Evolutionary conservation across 192 early-diverging fungal genomes (phyloP).

Genomic region (Backusella circina): DNA sequence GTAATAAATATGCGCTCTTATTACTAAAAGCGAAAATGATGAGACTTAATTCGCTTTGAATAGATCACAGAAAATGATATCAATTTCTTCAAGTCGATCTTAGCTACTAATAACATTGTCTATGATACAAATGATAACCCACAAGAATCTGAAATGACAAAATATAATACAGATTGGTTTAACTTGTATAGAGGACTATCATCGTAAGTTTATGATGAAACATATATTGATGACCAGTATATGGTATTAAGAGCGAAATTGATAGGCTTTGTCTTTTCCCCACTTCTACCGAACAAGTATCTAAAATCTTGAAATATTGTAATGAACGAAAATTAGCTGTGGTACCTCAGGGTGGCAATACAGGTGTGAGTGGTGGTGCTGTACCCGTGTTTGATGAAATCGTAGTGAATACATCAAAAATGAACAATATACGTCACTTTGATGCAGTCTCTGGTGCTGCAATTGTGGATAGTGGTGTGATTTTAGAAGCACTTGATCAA

Average conservation of each 20-base stretch:
- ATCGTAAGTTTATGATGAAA: constrained; percentile 8
- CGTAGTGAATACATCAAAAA: constrained; percentile 70
- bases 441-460: constrained; percentile 74
- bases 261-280: constrained; percentile 75
- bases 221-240: background rate
- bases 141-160: constrained; percentile 29
- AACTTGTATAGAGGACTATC: constrained; percentile 83
- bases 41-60: background rate
- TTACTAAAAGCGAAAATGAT: constrained; percentile 5
- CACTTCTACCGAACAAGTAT: constrained; percentile 76
- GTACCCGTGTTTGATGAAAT: constrained; percentile 96
- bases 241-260: background rate
- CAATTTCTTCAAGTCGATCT: constrained; percentile 47
- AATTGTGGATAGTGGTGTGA: constrained; percentile 83
- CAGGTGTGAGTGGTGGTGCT: constrained; percentile 89
- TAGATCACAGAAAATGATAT: constrained; percentile 51
- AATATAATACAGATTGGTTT: constrained; percentile 88
- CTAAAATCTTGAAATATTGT: constrained; percentile 81
- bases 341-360: constrained; percentile 97
- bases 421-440: constrained; percentile 72
- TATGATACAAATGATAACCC: constrained; percentile 43
- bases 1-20: background rate
- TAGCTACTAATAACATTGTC: constrained; percentile 32
- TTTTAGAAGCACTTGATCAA: constrained; percentile 85
- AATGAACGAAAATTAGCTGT: constrained; percentile 81